Evolutionary conservation across 257 asterid species (phyloP).

Genomic region (Hygrophila difformis): DNA sequence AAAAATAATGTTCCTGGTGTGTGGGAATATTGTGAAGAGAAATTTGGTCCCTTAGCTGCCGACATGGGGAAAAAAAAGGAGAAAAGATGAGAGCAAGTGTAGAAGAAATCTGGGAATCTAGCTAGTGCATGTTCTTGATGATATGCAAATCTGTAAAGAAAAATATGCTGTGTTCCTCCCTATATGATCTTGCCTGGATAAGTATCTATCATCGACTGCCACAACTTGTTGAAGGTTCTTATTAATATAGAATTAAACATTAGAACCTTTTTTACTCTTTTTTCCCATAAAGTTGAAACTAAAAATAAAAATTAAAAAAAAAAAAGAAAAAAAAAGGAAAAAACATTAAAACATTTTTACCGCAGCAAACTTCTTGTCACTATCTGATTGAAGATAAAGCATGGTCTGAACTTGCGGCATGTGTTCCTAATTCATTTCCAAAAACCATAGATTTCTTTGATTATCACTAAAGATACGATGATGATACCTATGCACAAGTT

Average conservation of each 20-base stretch:
- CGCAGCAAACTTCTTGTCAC: no score
- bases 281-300: neutral
- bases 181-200: conserved; percentile 1
- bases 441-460: no score
- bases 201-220: neutral
- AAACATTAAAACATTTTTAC: neutral
- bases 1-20: no score
- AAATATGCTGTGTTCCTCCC: neutral
- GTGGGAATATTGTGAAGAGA: no score
- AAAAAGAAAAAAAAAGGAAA: conserved; percentile 3
- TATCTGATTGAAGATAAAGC: no score
- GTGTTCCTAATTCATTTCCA: no score
- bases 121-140: conserved; percentile 9
- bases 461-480: no score
- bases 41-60: neutral
- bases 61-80: neutral
- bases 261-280: neutral
- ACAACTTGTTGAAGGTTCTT: conserved; percentile 18
- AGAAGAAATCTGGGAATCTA: conserved; percentile 6
- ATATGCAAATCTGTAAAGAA: neutral
- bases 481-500: no score
- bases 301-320: no score
- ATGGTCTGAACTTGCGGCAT: no score
- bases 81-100: neutral
- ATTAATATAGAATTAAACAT: conserved; percentile 3